Base-by-base conservation (phyloP, 257 asterid species). In the Nicotiana obtusifolia region DNA sequence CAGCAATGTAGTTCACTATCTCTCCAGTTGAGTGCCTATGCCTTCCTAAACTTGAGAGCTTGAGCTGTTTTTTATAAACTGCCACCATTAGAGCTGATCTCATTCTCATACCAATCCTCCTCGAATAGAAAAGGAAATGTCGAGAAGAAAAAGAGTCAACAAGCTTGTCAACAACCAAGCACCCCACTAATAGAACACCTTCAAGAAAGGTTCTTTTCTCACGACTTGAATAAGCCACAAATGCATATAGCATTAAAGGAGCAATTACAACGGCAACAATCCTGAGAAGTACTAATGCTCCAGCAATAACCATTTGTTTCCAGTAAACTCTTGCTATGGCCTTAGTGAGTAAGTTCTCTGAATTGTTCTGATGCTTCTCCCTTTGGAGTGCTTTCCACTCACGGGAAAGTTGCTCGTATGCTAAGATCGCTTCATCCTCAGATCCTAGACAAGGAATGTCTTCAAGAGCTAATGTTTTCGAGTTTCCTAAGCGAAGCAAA, bases 61-160 rank as follows among this genome's bases (percentile, higher is more conserved):
- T 89, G 56, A 93, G 93, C 81, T 90, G 97, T 87, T 92, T 93
- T 19, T 81, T 86, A 65, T 89, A 93, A 54, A 89, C 87, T 13
- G 93, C 95, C 7, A 87, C 94, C 93, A 93, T 92, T 20, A 93
- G 81, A 86, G 92, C 89, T 10, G 97, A 90, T 75, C 97, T 89
- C 78, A 93, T 93, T 80, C 90, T 87, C 94, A 89, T 89, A 9
- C 97, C 97, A 24, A 87, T 81, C 80, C 94, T 81, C 83, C 88
- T 88, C 0, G 97, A 80, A 57, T 79, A 84, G 86, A 93, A 93
- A 84, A 60, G 90, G 86, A 92, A 93, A 80, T 92, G 95, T 30
- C 95, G 88, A 62, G 88, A 61, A 1, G 90, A 89, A 15, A 93
- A 73, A 22, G 92, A 89, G 61, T 93, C 97, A 1, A 88, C 82